Base-by-base conservation (phyloP, 2,329 filamentous ascomycete species). In the Colletotrichum eremochloae region DNA sequence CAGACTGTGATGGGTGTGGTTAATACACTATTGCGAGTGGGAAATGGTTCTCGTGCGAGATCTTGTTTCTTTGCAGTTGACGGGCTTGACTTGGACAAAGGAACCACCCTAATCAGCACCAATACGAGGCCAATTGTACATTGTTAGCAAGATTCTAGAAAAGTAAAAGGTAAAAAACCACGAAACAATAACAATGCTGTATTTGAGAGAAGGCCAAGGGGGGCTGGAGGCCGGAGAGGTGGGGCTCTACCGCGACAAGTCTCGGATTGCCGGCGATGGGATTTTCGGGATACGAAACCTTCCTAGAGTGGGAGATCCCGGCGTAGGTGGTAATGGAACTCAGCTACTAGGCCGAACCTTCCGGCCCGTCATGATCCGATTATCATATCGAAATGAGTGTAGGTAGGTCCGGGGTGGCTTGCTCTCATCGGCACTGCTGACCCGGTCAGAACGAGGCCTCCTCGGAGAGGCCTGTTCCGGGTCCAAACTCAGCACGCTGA, bases 321-420 rank as follows among this genome's bases (percentile, higher is more conserved):
- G 24, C 24, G 24, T 18, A 9, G 20, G 15, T 31, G 14, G 33
- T 15, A 46, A 53, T 31, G 50, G 15, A 48, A 38, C 31, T 31
- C 50, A 53, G 15, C 69, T 31, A 48, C 20, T 33, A 24, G n/a
- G 6, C 38, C 55, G 46, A 67, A 62, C 68, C 42, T 57, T 53
- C 56, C 65, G 69, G 69, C 44, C 58, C 69, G 69, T 60, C 65
- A 71, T 29, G 65, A 52, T 58, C 57, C 31, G 40, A 33, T 24
- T 33, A 15, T 24, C 15, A 53, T 44, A 24, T 38, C n/a, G 33
- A 58, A 12, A 31, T 46, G 36, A 55, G 42, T 40, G 9, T 12
- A n/a, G 48, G 12, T 31, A 18, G 33, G 38, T 7, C 58, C 69
- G 66, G 66, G 38, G 11, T 69, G 65, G 66, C 58, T 60, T 40